These are phyloP conservation scores for Dothiorella sarmentorum DNA, from an alignment of 2,329 filamentous ascomycete species.

Conservation along the genomic window DNA sequence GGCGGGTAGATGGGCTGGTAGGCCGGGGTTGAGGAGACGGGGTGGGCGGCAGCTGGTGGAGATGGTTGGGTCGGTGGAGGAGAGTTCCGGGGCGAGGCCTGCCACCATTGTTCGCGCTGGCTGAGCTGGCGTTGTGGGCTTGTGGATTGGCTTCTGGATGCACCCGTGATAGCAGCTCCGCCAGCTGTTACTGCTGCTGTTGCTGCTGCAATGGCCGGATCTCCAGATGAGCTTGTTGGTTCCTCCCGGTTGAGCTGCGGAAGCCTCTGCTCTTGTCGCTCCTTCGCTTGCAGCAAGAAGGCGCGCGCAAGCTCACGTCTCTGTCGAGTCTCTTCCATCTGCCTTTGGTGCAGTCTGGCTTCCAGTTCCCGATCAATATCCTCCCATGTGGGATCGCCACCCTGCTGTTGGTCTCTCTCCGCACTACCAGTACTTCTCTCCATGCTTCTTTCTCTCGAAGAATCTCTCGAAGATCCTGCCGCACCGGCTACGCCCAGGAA, in stretches of 20 bases:
- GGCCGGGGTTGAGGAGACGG: not conserved
- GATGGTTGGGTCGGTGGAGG: not conserved
- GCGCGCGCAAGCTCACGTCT: not conserved
- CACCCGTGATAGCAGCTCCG: not conserved
- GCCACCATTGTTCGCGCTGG: not conserved
- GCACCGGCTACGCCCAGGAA: not conserved
- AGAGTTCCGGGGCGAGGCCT: not conserved
- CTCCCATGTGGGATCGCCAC: not conserved
- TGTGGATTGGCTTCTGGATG: not conserved
- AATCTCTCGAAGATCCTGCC: not conserved
- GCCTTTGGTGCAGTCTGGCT: not conserved
- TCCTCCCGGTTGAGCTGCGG: not conserved
- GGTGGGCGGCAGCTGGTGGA: not conserved
- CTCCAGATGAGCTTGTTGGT: not conserved
- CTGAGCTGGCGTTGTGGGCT: not conserved
- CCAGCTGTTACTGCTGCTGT: not conserved
- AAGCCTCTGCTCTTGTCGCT: constrained; percentile 1
- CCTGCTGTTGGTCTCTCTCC: not conserved
- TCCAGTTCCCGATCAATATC: not conserved
- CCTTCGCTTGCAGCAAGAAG: constrained; percentile 5
- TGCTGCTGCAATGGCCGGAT: not conserved
- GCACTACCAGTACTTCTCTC: not conserved
- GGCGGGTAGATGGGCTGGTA: constrained; percentile 1
- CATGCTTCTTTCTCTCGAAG: not conserved
- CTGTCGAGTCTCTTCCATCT: not conserved